phyloP scores from a whole-genome alignment of 2,329 filamentous ascomycete species.

The Thielaviopsis cerberus region DNA sequence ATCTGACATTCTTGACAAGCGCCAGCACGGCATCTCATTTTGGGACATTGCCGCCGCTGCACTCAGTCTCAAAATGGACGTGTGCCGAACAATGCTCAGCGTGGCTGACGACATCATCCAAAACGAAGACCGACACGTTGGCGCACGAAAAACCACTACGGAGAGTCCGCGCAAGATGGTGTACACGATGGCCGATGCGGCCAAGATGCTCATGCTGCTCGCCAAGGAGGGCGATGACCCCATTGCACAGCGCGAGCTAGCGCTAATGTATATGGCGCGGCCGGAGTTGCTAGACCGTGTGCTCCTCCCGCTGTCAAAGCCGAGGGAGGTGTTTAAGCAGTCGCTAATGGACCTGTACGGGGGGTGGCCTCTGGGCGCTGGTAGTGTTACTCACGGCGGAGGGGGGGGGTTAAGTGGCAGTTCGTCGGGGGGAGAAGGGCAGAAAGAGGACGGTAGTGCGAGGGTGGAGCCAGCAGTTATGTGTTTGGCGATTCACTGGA shows the following conservation, averaged over 20 bases:
- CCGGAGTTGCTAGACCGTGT: conserved; percentile 68
- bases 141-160: conserved; percentile 13
- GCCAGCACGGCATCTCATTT: conserved; percentile 58
- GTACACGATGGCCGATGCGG: conserved; percentile 62
- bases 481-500: conserved; percentile 94
- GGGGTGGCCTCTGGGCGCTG: conserved; percentile 14
- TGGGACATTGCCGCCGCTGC: conserved; percentile 80
- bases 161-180: conserved; percentile 29
- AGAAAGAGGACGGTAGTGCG: conserved; percentile 7
- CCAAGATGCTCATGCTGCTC: conserved; percentile 77
- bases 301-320: conserved; percentile 66
- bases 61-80: conserved; percentile 70
- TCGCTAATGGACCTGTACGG: conserved; percentile 58
- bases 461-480: conserved; percentile 57
- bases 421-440: background rate
- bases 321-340: conserved; percentile 77
- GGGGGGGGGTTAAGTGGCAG: background rate
- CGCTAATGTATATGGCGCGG: conserved; percentile 80
- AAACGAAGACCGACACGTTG: conserved; percentile 28
- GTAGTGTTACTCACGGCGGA: conserved; percentile 14
- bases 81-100: conserved; percentile 61
- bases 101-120: conserved; percentile 36
- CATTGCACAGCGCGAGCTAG: conserved; percentile 79
- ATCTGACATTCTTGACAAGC: conserved; percentile 38
- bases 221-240: conserved; percentile 72